Base-by-base conservation (phyloP, 2,329 filamentous ascomycete genomes). In the Dothidotthia symphoricarpi region DNA sequence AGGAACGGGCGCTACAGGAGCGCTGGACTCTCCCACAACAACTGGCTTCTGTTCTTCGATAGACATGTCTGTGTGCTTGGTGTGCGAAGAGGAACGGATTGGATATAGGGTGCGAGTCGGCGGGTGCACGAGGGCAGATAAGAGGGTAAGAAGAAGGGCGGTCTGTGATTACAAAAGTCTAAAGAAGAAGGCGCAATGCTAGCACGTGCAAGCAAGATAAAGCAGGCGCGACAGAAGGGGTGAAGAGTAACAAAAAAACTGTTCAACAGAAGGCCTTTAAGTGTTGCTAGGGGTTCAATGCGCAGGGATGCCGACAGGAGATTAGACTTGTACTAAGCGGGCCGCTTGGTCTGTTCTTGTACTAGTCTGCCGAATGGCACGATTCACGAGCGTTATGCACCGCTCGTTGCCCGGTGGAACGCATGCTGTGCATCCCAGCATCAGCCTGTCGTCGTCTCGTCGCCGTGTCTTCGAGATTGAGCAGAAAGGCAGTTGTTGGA, bases 1-100 rank as follows among this genome's bases (percentile, higher is more conserved):
- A 36, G 64, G 57, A 36, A 67, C 55, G 36, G 58, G 47, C 43
- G 66, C 66, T 24, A 63, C 61, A 39, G 65, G 57, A 38, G 67
- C 61, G 31, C 55, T 51, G 30, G 63, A 57, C 41, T 60, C 60
- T 26, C 12, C 25, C 6, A n/a, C 25, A 14, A 27, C 25, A 14
- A 60, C 75, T 65, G 82, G 77, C 75, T 88, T 88, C 70, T 82
- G 77, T 69, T 74, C 75, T 64, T 88, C 84, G 73, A 83, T 81
- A 51, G 59, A 62, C 84, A 88, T 88, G 76, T 61, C 78, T 74
- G 67, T 51, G 49, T 41, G 41, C 29, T 32, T 43, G 28, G 38
- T 43, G 25, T 39, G 32, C 25, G 34, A 33, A 36, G 28, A 36
- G 31, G 24, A 39, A 38, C 43, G 39, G 41, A 41, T 31, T 42